These are phyloP conservation scores for Meyerozyma elateridarum DNA, from an alignment of 1,139 yeast genomes.

Conservation along the genomic window DNA sequence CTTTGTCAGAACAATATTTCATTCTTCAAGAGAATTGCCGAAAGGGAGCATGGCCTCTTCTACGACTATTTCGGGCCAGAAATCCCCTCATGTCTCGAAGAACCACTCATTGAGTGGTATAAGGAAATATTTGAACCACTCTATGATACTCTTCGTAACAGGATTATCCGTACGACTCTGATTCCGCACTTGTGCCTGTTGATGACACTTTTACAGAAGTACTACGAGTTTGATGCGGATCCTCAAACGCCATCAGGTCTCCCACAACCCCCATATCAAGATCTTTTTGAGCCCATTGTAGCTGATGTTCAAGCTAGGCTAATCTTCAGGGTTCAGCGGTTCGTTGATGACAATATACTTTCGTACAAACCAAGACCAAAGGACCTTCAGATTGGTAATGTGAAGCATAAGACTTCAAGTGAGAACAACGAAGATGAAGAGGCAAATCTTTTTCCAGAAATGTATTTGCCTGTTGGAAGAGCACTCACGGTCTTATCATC, in stretches of 20 bases:
- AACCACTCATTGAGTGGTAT: constrained; percentile 51
- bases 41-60: constrained; percentile 59
- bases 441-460: constrained; percentile 34
- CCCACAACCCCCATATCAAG: constrained; percentile 43
- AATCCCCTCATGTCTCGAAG: constrained; percentile 18
- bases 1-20: constrained; percentile 56
- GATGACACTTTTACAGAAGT: constrained; percentile 64
- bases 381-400: constrained; percentile 56
- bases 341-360: constrained; percentile 62
- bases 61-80: constrained; percentile 40
- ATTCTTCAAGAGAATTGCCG: constrained; percentile 52
- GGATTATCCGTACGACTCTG: constrained; percentile 63
- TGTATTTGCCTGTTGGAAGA: constrained; percentile 72
- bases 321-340: constrained; percentile 71
- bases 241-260: constrained; percentile 15
- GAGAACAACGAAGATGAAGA: not conserved
- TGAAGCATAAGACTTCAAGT: constrained; percentile 24
- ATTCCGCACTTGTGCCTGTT: constrained; percentile 70
- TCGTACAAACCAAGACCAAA: constrained; percentile 63
- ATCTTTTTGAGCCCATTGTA: constrained; percentile 63
- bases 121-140: constrained; percentile 66
- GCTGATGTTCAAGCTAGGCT: constrained; percentile 77
- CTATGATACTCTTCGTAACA: constrained; percentile 63
- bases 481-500: constrained; percentile 70
- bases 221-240: constrained; percentile 53